Base-by-base conservation (phyloP, 768 basidiomycete genomes). In the Amanita molliuscula region DNA sequence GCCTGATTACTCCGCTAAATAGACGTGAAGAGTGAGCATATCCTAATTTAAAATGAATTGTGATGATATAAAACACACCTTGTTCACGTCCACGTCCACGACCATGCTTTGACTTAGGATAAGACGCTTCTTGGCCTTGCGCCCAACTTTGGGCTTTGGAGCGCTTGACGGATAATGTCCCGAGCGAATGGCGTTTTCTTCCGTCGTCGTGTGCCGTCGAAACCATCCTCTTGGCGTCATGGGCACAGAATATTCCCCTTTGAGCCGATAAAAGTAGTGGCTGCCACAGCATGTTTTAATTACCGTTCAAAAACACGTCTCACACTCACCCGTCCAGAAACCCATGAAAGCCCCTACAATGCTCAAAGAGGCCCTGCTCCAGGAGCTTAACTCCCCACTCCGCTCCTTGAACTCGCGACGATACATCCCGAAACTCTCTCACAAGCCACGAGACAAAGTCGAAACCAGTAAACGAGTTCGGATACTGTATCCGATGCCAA, bases 381-480 rank as follows among this genome's bases (percentile, higher is more conserved):
- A 81, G 76, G 18, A 97, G 63, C 56, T 75, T 83, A 26, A 73
- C 66, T 4, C 89, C 95, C 78, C 81, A 85, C 53, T 92, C 87
- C 15, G 77, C 67, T 0, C 77, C 95, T 56, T 92, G 86, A 23
- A 84, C 79, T 46, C 89, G 72, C 13, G 84, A 87, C 1, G 85
- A 82, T 6, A 96, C 80, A 61, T 97, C 94, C 26, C 82, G 78
- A 59, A 93, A 97, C 63, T 93, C 88, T 28, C 88, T 78, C n/a
- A 88, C 79, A 16, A 96, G 69, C 94, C 94, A 98, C 1, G 84
- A 84, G 20, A 93, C 87, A 56, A 97, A 81, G 36, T 92, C 89
- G 54, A 79, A 82, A 1, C 94, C 94, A 8, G 82, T 89, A 62
- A 98, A 97, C 4, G 86, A 82, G 54, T 92, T 84, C 3, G 78